A percentile compares a stretch with the other conserved stretches of the same genome.
phyloP scores from a whole-genome alignment of 1,284 basidiomycete genomes.

The Testicularia cyperi region DNA sequence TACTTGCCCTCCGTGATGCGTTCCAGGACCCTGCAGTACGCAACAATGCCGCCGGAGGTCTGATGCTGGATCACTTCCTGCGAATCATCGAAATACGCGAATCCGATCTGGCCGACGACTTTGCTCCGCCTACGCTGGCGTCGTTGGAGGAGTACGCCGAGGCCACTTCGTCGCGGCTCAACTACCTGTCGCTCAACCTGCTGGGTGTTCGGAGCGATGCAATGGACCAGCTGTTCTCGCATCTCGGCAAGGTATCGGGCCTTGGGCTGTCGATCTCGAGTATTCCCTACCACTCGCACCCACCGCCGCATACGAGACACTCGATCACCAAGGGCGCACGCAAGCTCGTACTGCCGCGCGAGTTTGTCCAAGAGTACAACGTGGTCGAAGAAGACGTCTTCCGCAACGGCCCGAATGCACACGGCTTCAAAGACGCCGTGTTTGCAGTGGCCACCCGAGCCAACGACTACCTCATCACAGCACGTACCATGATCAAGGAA shows the following conservation, averaged over 20 bases:
- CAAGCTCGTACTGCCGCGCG: slow-evolving; percentile 77
- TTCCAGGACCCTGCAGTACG: slow-evolving; percentile 49
- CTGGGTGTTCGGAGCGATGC: slow-evolving; percentile 33
- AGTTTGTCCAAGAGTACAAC: slow-evolving; percentile 76
- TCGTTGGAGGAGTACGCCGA: slow-evolving; percentile 54
- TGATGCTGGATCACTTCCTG: slow-evolving; percentile 57
- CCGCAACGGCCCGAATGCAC: slow-evolving; percentile 69
- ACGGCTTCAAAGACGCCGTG: slow-evolving; percentile 71
- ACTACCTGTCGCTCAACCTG: slow-evolving; percentile 51
- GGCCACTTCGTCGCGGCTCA: slow-evolving; percentile 47
- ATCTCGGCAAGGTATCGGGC: slow-evolving; percentile 57
- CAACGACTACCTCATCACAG: slow-evolving; percentile 85
- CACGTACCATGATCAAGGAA: slow-evolving; percentile 73
- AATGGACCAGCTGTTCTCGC: slow-evolving; percentile 54
- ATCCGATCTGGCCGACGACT: slow-evolving; percentile 46
- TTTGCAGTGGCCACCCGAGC: slow-evolving; percentile 86
- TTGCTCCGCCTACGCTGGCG: slow-evolving; percentile 44
- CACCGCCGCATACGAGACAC: slow-evolving; percentile 39
- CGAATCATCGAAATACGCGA: slow-evolving; percentile 56
- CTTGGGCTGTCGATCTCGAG: slow-evolving; percentile 41
- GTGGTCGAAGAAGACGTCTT: slow-evolving; percentile 86
- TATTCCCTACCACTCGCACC: slow-evolving; percentile 52
- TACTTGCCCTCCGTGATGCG: slow-evolving; percentile 48
- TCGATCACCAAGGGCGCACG: slow-evolving; percentile 62
- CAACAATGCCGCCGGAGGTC: slow-evolving; percentile 31